These are phyloP conservation scores for Geosmithia putterillii DNA, from an alignment of 2,329 filamentous ascomycete species.

Conservation along the genomic window DNA sequence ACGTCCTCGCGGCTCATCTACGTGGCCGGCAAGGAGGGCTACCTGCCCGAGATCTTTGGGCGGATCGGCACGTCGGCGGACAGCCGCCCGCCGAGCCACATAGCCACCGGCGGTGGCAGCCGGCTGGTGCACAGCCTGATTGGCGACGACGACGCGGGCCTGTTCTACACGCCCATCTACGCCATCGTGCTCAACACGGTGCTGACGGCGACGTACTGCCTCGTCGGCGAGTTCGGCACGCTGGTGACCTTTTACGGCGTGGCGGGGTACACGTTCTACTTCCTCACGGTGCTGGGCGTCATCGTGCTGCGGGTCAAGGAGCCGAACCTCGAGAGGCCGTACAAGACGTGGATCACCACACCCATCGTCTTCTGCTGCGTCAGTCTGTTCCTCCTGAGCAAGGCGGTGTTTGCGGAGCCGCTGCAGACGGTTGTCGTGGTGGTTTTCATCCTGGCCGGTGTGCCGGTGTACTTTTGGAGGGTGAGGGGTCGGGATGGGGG, in stretches of 20 bases:
- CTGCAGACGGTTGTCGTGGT: constrained; percentile 82
- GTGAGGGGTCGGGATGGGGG: constrained; percentile 52
- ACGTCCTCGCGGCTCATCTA: constrained; percentile 88
- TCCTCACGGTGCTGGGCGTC: constrained; percentile 83
- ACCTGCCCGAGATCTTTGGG: constrained; percentile 74
- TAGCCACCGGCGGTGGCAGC: no score
- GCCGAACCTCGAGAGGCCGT: constrained; percentile 78
- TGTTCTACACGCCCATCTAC: constrained; percentile 91
- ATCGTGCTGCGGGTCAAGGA: constrained; percentile 84
- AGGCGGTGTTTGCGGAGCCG: constrained; percentile 83
- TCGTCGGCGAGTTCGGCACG: constrained; percentile 82
- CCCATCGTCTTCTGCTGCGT: constrained; percentile 98
- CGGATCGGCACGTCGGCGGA: constrained; percentile 59
- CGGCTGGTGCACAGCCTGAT: constrained; percentile 50
- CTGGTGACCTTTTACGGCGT: constrained; percentile 96
- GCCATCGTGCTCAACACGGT: constrained; percentile 72
- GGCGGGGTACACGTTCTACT: constrained; percentile 95
- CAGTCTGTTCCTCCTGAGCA: constrained; percentile 77
- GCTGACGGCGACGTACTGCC: constrained; percentile 65
- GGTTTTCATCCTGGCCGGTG: constrained; percentile 68
- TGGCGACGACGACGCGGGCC: constrained; percentile 64
- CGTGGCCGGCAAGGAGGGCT: constrained; percentile 88
- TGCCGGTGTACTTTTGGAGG: constrained; percentile 83
- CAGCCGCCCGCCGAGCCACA: no score
- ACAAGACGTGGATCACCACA: constrained; percentile 92